Evolutionary conservation across 768 basidiomycete genomes (phyloP).

Genomic region (Vararia minispora): DNA sequence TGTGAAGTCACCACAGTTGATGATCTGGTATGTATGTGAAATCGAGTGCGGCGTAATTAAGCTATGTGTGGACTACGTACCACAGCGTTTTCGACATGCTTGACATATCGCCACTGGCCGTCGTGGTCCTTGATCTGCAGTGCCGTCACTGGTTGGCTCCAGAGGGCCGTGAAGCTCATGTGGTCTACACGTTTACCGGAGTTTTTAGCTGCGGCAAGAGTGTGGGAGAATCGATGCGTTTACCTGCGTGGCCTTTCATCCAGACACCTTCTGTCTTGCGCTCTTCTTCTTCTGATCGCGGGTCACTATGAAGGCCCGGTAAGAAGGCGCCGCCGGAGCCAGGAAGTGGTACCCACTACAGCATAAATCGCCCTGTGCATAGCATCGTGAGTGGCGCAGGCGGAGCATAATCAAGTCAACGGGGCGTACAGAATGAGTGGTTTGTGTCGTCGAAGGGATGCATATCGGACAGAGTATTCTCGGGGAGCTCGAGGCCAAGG

Average conservation of each 20-base stretch:
- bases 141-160: constrained; percentile 27
- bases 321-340: not conserved
- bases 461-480: constrained; percentile 37
- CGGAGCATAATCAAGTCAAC: too few relatives aligned
- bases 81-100: constrained; percentile 25
- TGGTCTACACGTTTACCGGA: constrained; percentile 18
- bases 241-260: constrained; percentile 29
- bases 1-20: constrained; percentile 25
- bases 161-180: constrained; percentile 24
- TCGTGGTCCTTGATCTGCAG: constrained; percentile 26
- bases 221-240: not conserved
- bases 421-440: constrained; percentile 12
- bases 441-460: constrained; percentile 29
- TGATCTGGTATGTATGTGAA: constrained; percentile 21
- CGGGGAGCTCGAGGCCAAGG: constrained; percentile 40
- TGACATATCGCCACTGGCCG: constrained; percentile 26
- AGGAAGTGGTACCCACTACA: constrained; percentile 34
- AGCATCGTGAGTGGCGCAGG: too few relatives aligned
- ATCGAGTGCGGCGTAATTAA: not conserved
- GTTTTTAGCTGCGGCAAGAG: not conserved
- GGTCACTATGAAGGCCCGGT: constrained; percentile 17
- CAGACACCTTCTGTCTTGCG: constrained; percentile 21
- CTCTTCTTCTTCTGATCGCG: constrained; percentile 23
- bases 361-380: constrained; percentile 47
- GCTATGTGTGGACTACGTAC: constrained; percentile 13